Conservation (phyloP, 805 yeast species). For the Starmerella floricola region DNA sequence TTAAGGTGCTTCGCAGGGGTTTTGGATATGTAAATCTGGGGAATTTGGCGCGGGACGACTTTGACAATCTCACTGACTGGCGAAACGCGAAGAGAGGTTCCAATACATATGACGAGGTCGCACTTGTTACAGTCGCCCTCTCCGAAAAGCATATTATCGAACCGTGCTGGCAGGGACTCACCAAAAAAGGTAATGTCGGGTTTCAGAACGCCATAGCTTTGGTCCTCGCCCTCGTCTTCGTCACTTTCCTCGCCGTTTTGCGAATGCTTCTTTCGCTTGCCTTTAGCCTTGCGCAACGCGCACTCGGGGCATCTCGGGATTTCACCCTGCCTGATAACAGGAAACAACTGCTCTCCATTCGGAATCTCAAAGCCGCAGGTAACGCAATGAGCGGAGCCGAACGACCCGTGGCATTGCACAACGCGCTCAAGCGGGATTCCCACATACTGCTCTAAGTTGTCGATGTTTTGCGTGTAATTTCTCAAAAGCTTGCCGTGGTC, state of each 20-base stretch:
- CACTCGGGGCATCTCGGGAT: conserved; percentile 69
- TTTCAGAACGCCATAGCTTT: conserved; percentile 67
- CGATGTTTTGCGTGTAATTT: conserved; percentile 85
- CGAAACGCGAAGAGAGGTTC: conserved; percentile 83
- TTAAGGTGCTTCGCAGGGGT: conserved; percentile 65
- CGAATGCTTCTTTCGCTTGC: conserved; percentile 4
- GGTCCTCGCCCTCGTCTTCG: conserved; percentile 25
- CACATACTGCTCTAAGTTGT: conserved; percentile 70
- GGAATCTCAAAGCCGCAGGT: conserved; percentile 57
- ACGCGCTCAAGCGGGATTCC: conserved; percentile 56
- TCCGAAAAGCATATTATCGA: conserved; percentile 39
- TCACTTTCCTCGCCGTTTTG: conserved; percentile 31
- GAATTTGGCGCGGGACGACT: conserved; percentile 55
- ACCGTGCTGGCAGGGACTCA: conserved; percentile 61
- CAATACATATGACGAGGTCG: conserved; percentile 72
- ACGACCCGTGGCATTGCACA: conserved; percentile 88
- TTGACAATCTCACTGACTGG: conserved; percentile 87
- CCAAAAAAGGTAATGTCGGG: conserved; percentile 92
- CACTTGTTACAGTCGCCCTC: conserved; percentile 51
- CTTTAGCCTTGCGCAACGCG: conserved; percentile 8
- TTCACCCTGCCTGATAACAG: conserved; percentile 44
- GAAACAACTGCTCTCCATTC: conserved; percentile 49
- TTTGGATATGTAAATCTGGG: conserved; percentile 68
- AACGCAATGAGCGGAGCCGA: conserved; percentile 74
- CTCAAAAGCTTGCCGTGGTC: conserved; percentile 67